Conservation (phyloP, 2,329 filamentous ascomycete genomes). For the Neonectria sp. region DNA sequence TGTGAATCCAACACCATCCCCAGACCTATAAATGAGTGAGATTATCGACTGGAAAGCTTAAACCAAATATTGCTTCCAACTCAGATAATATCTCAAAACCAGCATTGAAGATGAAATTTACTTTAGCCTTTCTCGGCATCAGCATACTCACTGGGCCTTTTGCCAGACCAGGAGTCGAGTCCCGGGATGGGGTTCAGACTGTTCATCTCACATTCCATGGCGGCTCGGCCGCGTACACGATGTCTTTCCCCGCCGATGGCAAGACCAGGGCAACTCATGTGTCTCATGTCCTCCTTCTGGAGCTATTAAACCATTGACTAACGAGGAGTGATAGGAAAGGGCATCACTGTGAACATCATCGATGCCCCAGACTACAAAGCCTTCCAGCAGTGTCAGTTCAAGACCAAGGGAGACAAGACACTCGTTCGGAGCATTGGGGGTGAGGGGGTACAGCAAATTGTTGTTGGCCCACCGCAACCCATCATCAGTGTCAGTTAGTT, state of each 20-base stretch:
- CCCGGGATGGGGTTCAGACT: constrained; percentile 50
- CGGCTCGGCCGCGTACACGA: constrained; percentile 57
- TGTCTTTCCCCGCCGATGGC: constrained; percentile 61
- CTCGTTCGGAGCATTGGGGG: constrained; percentile 46
- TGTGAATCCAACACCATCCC: not conserved
- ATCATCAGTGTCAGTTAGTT: constrained; percentile 60
- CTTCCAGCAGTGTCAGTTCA: constrained; percentile 59
- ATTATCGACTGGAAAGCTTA: not conserved
- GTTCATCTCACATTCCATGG: constrained; percentile 62
- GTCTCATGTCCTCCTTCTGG: constrained; percentile 11
- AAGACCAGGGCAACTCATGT: constrained; percentile 55
- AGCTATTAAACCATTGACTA: not conserved
- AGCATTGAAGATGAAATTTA: constrained; percentile 42
- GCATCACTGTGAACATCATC: constrained; percentile 57
- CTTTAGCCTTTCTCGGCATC: constrained; percentile 24
- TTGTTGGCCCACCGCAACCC: constrained; percentile 61
- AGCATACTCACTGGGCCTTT: constrained; percentile 22
- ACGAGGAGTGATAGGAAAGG: constrained; percentile 51
- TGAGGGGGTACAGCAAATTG: constrained; percentile 56
- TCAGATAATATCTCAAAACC: not conserved
- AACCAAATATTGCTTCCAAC: not conserved
- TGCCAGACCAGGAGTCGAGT: constrained; percentile 25
- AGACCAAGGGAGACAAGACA: constrained; percentile 51
- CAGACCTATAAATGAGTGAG: not conserved
- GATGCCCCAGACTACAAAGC: constrained; percentile 62